Evolutionary conservation across 1,284 basidiomycete species (phyloP).

Genomic region (Cutaneotrichosporon arboriforme): DNA sequence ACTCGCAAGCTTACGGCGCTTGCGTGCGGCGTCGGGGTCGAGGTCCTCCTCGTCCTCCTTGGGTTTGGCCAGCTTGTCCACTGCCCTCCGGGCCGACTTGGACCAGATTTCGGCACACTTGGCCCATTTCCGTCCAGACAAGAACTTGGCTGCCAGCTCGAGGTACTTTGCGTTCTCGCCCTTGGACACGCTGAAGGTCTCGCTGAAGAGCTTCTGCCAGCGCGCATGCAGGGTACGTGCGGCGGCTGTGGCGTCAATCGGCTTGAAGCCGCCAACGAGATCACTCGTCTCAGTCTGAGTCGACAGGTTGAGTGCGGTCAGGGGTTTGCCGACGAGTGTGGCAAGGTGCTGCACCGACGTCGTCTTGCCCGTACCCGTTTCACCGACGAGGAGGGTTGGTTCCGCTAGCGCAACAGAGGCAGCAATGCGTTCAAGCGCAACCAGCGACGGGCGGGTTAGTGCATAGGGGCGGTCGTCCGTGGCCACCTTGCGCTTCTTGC

Average conservation of each 20-base stretch:
- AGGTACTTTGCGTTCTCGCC: conserved; percentile 72
- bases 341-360: conserved; percentile 86
- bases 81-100: conserved; percentile 47
- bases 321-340: conserved; percentile 65
- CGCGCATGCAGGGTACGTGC: conserved; percentile 67
- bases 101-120: conserved; percentile 74
- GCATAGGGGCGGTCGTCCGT: conserved; percentile 63
- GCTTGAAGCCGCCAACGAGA: conserved; percentile 91
- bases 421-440: conserved; percentile 75
- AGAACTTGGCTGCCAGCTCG: conserved; percentile 74
- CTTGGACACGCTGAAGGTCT: conserved; percentile 83
- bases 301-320: conserved; percentile 88
- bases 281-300: conserved; percentile 97
- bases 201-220: conserved; percentile 78
- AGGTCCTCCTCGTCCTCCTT: conserved; percentile 30
- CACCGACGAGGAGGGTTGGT: conserved; percentile 87
- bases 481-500: conserved; percentile 10
- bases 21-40: conserved; percentile 53
- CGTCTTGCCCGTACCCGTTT: conserved; percentile 98
- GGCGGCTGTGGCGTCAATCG: conserved; percentile 76
- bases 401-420: conserved; percentile 69
- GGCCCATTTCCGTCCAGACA: conserved; percentile 79
- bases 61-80: conserved; percentile 47
- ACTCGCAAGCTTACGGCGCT: conserved; percentile 64
- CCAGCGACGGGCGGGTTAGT: conserved; percentile 77